These are phyloP conservation scores for Adansonia gregorii DNA, from an alignment of 441 rosid genomes.

Conservation along the genomic window DNA sequence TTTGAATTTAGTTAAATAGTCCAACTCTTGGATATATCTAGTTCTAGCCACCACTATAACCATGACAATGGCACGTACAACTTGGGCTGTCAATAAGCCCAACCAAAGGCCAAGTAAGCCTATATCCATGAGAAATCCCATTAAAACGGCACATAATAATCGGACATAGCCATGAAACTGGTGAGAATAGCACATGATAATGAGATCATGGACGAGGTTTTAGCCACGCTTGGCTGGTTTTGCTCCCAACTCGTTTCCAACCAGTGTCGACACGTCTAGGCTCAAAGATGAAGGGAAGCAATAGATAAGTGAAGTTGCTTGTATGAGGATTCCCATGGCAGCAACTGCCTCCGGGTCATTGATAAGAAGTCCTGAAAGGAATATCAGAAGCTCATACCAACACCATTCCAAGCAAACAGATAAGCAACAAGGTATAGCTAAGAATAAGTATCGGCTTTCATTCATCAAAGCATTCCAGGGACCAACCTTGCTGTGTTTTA, in stretches of 20 bases:
- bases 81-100: constrained; percentile 37
- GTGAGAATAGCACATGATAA: constrained; percentile 34
- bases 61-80: constrained; percentile 33
- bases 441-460: constrained; percentile 36
- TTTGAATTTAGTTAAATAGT: too few species aligned
- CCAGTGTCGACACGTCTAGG: constrained; percentile 38
- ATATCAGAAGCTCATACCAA: constrained; percentile 52
- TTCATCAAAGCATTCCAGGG: constrained; percentile 34
- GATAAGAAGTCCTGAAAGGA: constrained; percentile 37
- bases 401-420: constrained; percentile 52
- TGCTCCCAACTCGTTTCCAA: constrained; percentile 43
- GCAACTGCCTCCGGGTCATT: constrained; percentile 38
- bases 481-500: constrained; percentile 39
- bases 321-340: constrained; percentile 43
- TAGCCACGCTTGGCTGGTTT: constrained; percentile 31
- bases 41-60: constrained; percentile 31
- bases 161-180: constrained; percentile 31
- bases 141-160: constrained; percentile 25
- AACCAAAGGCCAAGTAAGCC: constrained; percentile 41
- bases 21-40: too few species aligned
- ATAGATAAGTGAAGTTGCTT: constrained; percentile 40
- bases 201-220: constrained; percentile 31
- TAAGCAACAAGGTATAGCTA: constrained; percentile 42
- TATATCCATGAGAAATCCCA: constrained; percentile 34
- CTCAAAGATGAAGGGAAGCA: constrained; percentile 44